Evolutionary conservation across 2,329 filamentous ascomycete genomes (phyloP).

Genomic region (Nemania sp.): DNA sequence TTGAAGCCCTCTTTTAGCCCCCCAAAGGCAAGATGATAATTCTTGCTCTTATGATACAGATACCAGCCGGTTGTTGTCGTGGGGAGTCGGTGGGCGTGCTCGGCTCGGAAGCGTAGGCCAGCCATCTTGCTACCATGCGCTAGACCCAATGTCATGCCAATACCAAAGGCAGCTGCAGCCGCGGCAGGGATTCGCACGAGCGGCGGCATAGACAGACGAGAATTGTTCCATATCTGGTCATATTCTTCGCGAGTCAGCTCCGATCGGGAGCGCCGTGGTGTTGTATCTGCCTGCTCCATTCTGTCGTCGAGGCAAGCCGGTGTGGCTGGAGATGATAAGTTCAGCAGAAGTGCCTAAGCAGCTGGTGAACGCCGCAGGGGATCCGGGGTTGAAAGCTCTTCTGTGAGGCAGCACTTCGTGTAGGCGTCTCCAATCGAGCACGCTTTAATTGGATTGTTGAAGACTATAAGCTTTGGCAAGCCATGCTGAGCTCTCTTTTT

Average conservation of each 20-base stretch:
- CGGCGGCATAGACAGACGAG: slow-evolving; percentile 66
- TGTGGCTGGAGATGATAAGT: background rate
- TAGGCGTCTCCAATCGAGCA: too few species aligned
- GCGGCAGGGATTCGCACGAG: slow-evolving; percentile 69
- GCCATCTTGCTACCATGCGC: slow-evolving; percentile 74
- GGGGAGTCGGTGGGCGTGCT: slow-evolving; percentile 93
- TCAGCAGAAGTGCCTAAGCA: background rate
- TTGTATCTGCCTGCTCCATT: slow-evolving; percentile 26
- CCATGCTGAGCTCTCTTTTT: too few species aligned
- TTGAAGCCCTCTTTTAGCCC: slow-evolving; percentile 78
- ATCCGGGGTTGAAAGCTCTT: background rate
- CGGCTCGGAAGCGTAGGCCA: slow-evolving; percentile 85
- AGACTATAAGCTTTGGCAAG: too few species aligned
- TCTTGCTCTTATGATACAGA: slow-evolving; percentile 98
- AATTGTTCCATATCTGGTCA: slow-evolving; percentile 43
- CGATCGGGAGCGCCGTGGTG: slow-evolving; percentile 20
- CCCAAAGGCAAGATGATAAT: slow-evolving; percentile 81
- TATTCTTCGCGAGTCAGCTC: slow-evolving; percentile 40
- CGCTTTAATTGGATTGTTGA: too few species aligned
- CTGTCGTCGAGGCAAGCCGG: slow-evolving; percentile 9
- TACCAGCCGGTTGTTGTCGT: slow-evolving; percentile 87
- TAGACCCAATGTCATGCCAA: slow-evolving; percentile 73
- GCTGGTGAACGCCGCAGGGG: background rate
- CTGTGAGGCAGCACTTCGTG: too few species aligned
- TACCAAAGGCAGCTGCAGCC: slow-evolving; percentile 63